These are phyloP conservation scores for Apiospora marii DNA, from an alignment of 2,329 filamentous ascomycete species.

Conservation along the genomic window DNA sequence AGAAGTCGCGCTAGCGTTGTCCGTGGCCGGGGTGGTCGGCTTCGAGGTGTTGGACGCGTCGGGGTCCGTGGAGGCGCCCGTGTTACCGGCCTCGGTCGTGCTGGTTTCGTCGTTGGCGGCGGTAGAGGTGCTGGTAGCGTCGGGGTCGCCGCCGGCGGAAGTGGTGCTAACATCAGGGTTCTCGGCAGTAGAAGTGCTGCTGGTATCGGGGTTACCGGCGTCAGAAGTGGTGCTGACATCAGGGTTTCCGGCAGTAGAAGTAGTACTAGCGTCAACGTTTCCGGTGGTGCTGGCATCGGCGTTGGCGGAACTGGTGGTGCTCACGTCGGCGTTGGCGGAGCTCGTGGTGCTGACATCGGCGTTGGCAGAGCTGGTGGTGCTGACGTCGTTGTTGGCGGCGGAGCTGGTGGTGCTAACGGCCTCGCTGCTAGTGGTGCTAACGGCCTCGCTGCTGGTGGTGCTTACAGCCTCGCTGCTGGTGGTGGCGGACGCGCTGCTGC, in stretches of 20 bases:
- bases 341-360: neutral
- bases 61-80: neutral
- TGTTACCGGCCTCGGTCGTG: neutral
- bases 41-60: neutral
- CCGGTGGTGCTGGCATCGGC: neutral
- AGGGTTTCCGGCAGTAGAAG: neutral
- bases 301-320: no score
- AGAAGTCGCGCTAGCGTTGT: constrained; percentile 2
- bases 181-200: neutral
- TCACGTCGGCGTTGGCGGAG: neutral
- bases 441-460: neutral
- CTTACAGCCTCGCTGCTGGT: neutral
- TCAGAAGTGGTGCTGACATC: neutral
- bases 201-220: neutral
- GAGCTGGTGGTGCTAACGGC: neutral
- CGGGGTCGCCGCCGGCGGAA: neutral
- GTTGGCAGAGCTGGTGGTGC: no score
- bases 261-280: neutral
- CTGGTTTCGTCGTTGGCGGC: neutral
- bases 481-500: neutral
- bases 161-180: neutral
- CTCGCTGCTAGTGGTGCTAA: neutral
- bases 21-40: neutral
- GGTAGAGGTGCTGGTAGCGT: neutral
- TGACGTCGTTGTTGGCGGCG: neutral